Evolutionary conservation across 2,329 filamentous ascomycete genomes (phyloP).

Genomic region (Ophiostoma fasciatum): DNA sequence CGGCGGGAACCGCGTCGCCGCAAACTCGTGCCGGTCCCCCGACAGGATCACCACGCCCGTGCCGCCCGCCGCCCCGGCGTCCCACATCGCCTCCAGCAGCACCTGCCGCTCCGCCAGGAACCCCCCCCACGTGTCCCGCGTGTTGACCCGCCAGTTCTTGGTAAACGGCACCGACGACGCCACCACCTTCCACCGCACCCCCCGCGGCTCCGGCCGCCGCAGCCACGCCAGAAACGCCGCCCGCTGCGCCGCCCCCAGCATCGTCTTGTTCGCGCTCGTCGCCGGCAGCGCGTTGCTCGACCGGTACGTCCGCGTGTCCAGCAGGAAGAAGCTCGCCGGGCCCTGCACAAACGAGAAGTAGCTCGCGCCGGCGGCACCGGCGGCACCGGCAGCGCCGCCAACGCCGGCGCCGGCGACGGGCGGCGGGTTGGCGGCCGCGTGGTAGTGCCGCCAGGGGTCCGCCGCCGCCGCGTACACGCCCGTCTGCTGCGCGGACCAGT

Average conservation of each 20-base stretch:
- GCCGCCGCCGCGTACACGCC: constrained; percentile 67
- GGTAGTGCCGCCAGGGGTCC: constrained; percentile 78
- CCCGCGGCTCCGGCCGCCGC: constrained; percentile 51
- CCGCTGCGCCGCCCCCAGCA: constrained; percentile 71
- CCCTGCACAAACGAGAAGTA: constrained; percentile 87
- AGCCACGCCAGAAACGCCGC: constrained; percentile 69
- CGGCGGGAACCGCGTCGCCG: constrained; percentile 66
- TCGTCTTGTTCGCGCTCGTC: constrained; percentile 57
- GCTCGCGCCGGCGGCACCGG: constrained; percentile 35
- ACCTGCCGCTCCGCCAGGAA: constrained; percentile 66
- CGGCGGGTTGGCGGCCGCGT: constrained; percentile 73
- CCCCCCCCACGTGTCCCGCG: constrained; percentile 84
- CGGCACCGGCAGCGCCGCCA: constrained; percentile 15
- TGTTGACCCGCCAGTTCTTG: constrained; percentile 89
- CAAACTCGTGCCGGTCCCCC: constrained; percentile 94
- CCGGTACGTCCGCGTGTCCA: constrained; percentile 82
- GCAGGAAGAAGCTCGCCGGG: constrained; percentile 84
- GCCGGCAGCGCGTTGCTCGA: constrained; percentile 48
- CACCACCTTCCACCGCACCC: constrained; percentile 87
- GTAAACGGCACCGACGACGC: constrained; percentile 88
- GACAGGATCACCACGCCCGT: constrained; percentile 71
- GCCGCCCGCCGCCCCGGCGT: constrained; percentile 55
- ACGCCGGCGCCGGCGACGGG: constrained; percentile 36
- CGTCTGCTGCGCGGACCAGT: constrained; percentile 73
- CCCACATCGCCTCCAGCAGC: constrained; percentile 87